Evolutionary conservation across 495 filamentous ascomycete species (phyloP), one percentile per base, ranked within the genome.

Genomic region (Achaetomiella virescens): DNA sequence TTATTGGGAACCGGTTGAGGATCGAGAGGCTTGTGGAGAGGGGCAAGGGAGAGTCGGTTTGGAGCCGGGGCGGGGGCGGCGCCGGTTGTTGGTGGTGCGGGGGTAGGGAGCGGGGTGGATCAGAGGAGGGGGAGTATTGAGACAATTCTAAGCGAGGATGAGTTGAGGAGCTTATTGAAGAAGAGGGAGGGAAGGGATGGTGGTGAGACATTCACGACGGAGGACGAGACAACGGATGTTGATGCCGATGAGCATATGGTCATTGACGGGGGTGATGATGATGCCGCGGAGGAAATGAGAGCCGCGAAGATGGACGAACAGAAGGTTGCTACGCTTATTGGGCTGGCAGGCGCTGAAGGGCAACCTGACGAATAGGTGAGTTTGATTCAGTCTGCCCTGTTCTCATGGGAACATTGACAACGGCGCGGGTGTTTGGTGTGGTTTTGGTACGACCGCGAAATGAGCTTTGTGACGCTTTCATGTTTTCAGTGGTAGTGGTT

Each of bases 1-100:
- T 97, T 66, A 82, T 97, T 48, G 79, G 77, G 48, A 97, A 98
- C 63, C 72, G 93, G 21, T 79, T 96, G 44, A 87, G 86, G 57
- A 81, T 95, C 15, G 93, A 98, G 72, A 75, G 80, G 41, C 66
- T 88, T 18, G 87, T 96, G 60, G 86, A 95, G 67, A 70, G 79
- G 58, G 92, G 91, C 1, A 70, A 70, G 81, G 25, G 76, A 82
- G 62, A 82, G 74, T 9, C 62, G 79, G 38, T 37, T 65, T 1
- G 65, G 24, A 35, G 31, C 14, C 25, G n/a, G 24, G 33, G 14
- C 14, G 17, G 35, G 7, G 42, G 17, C 21, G 15, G 37, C 0
- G 12, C 24, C 7, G 42, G 36, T 7, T 20, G 49, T 33, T 0
- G 48, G 20, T 18, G 47, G 8, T 15, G 45, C 14, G 38, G 24